These are phyloP conservation scores for Carex pumila DNA, from an alignment of 176 grass and related monocot species.

Conservation along the genomic window DNA sequence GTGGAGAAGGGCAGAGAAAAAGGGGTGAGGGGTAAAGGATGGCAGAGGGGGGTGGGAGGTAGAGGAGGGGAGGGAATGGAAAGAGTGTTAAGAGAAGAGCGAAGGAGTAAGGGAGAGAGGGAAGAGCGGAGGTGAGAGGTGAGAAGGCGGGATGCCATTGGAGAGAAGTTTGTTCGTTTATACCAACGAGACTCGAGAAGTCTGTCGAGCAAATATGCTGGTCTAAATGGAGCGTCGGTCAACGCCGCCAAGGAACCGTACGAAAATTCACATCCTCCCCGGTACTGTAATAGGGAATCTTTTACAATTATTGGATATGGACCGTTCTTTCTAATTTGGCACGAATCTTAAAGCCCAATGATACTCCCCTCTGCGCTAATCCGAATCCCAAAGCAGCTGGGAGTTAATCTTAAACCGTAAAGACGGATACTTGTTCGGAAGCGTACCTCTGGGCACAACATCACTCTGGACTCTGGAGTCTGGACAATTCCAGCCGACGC, in stretches of 20 bases:
- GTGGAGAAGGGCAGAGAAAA: slow-evolving; percentile 18
- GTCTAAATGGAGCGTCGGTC: background rate
- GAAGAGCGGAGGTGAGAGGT: slow-evolving; percentile 38
- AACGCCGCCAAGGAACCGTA: background rate
- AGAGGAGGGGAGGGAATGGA: background rate
- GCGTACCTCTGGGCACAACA: too few relatives aligned
- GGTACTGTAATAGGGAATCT: too few relatives aligned
- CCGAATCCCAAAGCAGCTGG: too few relatives aligned
- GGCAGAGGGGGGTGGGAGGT: background rate
- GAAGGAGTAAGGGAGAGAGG: background rate
- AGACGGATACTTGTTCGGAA: too few relatives aligned
- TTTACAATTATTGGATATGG: too few relatives aligned
- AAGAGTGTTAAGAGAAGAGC: background rate
- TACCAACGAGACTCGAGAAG: background rate
- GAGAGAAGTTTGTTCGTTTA: background rate
- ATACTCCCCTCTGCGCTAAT: too few relatives aligned
- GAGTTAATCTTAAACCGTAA: too few relatives aligned
- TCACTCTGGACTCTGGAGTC: too few relatives aligned
- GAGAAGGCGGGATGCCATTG: slow-evolving; percentile 40
- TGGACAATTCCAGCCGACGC: too few relatives aligned
- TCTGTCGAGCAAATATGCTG: background rate
- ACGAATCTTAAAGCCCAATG: too few relatives aligned
- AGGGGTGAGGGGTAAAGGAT: background rate
- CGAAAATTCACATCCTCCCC: too few relatives aligned
- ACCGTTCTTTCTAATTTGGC: too few relatives aligned